phyloP scores from a whole-genome alignment of 2,329 filamentous ascomycete species.

The Colletotrichum sp. region DNA sequence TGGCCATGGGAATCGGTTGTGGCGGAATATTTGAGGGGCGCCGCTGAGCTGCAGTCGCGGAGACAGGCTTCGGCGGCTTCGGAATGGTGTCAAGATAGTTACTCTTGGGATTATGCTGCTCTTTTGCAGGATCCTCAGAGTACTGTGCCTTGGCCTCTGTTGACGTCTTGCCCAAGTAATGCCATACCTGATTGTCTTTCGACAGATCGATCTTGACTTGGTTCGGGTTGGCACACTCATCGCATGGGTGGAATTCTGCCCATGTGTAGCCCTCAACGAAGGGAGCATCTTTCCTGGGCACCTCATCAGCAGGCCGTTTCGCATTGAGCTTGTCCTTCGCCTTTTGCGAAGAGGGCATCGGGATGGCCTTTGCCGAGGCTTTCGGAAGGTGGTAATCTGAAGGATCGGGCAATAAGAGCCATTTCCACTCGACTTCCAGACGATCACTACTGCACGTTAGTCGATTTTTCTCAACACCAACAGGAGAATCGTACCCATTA shows the following conservation, averaged over 20 bases:
- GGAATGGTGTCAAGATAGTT: slow-evolving; percentile 76
- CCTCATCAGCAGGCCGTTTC: slow-evolving; percentile 64
- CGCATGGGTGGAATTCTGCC: slow-evolving; percentile 79
- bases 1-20: slow-evolving; percentile 9
- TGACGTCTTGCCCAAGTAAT: slow-evolving; percentile 84
- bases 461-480: slow-evolving; percentile 17
- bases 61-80: slow-evolving; percentile 50
- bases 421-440: slow-evolving; percentile 85
- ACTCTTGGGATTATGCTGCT: slow-evolving; percentile 69
- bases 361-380: slow-evolving; percentile 74
- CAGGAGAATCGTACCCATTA: slow-evolving; percentile 67
- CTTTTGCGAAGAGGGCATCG: slow-evolving; percentile 68
- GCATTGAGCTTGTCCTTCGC: slow-evolving; percentile 72
- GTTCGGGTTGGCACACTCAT: slow-evolving; percentile 55
- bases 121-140: slow-evolving; percentile 73
- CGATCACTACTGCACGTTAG: slow-evolving; percentile 66
- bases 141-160: slow-evolving; percentile 93
- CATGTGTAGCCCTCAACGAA: slow-evolving; percentile 75
- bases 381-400: slow-evolving; percentile 75
- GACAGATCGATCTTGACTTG: slow-evolving; percentile 74
- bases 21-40: background rate
- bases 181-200: slow-evolving; percentile 81
- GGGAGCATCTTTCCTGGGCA: slow-evolving; percentile 68
- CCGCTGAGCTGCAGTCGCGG: slow-evolving; percentile 29
- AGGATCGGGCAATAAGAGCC: slow-evolving; percentile 75